These are phyloP conservation scores for Picocystis salinarum DNA, from an alignment of 139 green algal species.

Conservation along the genomic window DNA sequence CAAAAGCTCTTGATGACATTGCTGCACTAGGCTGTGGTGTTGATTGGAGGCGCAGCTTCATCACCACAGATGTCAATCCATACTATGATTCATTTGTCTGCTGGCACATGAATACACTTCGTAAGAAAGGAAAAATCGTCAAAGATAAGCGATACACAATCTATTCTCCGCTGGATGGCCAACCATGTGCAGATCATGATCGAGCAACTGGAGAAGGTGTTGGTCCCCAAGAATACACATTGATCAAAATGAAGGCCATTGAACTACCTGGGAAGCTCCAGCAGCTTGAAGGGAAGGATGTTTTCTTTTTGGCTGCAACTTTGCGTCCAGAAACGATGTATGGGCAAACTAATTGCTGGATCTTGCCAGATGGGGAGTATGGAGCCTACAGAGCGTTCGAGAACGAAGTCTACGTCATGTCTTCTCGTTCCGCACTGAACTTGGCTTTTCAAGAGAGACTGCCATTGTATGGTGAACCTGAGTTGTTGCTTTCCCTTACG, in stretches of 20 bases:
- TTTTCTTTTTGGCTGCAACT: conserved; percentile 86
- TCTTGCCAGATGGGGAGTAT: conserved; percentile 87
- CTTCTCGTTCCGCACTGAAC: conserved; percentile 69
- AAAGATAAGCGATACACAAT: conserved; percentile 84
- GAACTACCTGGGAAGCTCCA: conserved; percentile 59
- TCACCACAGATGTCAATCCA: conserved; percentile 94
- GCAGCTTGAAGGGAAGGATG: conserved; percentile 32
- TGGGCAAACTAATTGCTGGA: conserved; percentile 95
- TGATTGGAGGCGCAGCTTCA: conserved; percentile 93
- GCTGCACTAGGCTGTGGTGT: conserved; percentile 82
- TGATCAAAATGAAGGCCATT: conserved; percentile 89
- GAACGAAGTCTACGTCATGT: conserved; percentile 76
- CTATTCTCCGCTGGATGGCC: conserved; percentile 82
- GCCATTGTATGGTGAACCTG: conserved; percentile 25
- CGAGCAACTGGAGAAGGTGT: conserved; percentile 80
- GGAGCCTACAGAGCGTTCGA: conserved; percentile 57
- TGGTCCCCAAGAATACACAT: conserved; percentile 84
- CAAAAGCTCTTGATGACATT: conserved; percentile 69
- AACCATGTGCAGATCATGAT: conserved; percentile 82
- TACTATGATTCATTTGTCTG: conserved; percentile 94
- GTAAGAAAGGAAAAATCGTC: conserved; percentile 58
- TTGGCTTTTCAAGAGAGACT: conserved; percentile 68
- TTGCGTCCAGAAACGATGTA: conserved; percentile 98
- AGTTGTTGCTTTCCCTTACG: conserved; percentile 57
- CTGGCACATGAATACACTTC: conserved; percentile 86